Evolutionary conservation across 768 basidiomycete genomes (phyloP).

Genomic region (Serendipita vermifera): DNA sequence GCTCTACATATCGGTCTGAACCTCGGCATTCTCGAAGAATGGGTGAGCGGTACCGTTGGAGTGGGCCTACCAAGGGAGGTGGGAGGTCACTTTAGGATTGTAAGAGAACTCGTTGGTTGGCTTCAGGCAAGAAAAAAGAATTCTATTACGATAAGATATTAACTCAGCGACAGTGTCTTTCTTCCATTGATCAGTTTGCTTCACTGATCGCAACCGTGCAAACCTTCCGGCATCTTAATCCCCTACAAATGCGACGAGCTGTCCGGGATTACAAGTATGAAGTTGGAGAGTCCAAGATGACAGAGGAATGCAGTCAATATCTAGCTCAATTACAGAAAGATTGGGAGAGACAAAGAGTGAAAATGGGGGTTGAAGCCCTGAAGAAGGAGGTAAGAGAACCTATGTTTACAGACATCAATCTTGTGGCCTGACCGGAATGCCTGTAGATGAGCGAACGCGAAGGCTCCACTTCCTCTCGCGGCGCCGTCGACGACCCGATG

Average conservation of each 20-base stretch:
- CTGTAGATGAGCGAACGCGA: slow-evolving; percentile 52
- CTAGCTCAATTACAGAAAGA: slow-evolving; percentile 91
- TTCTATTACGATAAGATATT: slow-evolving; percentile 15
- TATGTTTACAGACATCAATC: neutral
- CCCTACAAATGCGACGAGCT: slow-evolving; percentile 92
- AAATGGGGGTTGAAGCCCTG: slow-evolving; percentile 71
- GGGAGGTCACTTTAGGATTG: slow-evolving; percentile 66
- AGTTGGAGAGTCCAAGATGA: slow-evolving; percentile 83
- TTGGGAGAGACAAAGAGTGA: slow-evolving; percentile 87
- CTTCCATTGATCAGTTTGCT: slow-evolving; percentile 77
- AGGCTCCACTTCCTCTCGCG: slow-evolving; percentile 37
- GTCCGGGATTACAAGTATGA: slow-evolving; percentile 80
- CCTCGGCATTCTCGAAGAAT: slow-evolving; percentile 73
- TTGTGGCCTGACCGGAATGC: slow-evolving; percentile 10
- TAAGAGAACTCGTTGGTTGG: slow-evolving; percentile 75
- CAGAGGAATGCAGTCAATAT: slow-evolving; percentile 90
- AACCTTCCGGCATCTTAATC: slow-evolving; percentile 74
- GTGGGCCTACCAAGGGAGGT: slow-evolving; percentile 61
- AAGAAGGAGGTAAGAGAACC: slow-evolving; percentile 54
- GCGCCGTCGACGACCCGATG: slow-evolving; percentile 27
- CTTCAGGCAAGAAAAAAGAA: slow-evolving; percentile 44
- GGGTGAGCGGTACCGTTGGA: slow-evolving; percentile 55
- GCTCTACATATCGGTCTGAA: slow-evolving; percentile 88
- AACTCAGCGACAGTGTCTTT: slow-evolving; percentile 45
- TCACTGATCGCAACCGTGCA: slow-evolving; percentile 84